Conservation (phyloP, 2,329 filamentous ascomycete genomes). For the Penicillium freii region DNA sequence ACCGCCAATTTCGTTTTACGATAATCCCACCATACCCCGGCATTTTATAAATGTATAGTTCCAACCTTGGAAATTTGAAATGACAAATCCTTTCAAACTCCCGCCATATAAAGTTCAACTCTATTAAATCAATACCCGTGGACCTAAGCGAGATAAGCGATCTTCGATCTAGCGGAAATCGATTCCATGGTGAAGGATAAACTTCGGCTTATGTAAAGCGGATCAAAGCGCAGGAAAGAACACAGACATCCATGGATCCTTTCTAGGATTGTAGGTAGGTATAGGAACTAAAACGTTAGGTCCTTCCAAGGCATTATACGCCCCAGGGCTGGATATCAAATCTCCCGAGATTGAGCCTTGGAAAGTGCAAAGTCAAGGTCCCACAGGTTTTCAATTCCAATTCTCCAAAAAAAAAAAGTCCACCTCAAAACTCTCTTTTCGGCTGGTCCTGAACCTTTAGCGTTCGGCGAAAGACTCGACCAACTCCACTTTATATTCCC, state of each 20-base stretch:
- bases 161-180: not conserved
- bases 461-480: not conserved
- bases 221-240: not conserved
- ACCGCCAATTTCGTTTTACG: not conserved
- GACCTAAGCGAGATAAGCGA: slow-evolving; percentile 1
- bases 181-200: not conserved
- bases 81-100: not conserved
- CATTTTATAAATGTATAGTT: not conserved
- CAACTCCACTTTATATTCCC: not conserved
- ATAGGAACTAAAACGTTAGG: no score
- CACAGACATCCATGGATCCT: no score
- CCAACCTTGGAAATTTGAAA: not conserved
- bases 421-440: no score
- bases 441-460: no score
- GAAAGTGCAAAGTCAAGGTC: no score
- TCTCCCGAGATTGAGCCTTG: no score
- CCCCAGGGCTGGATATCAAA: no score
- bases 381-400: no score
- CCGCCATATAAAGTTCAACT: not conserved
- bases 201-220: not conserved
- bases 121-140: not conserved
- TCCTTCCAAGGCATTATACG: no score
- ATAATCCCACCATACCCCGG: not conserved
- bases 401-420: no score
- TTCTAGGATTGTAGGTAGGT: no score